These are phyloP conservation scores for Chlamydomonas asymmetrica DNA, from an alignment of 139 green algal genomes.

Conservation along the genomic window DNA sequence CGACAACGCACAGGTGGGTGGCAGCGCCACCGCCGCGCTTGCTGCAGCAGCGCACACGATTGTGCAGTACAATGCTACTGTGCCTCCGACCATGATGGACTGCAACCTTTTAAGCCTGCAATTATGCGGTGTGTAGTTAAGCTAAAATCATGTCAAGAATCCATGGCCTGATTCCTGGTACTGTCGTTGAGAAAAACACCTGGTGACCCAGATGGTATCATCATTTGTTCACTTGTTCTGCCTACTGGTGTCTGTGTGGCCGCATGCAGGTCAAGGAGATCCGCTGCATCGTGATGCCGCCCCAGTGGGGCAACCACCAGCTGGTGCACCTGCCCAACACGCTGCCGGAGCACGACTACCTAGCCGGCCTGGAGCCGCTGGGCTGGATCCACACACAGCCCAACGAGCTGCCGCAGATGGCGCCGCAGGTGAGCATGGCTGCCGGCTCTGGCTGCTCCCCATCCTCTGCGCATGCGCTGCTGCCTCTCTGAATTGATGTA, in stretches of 20 bases:
- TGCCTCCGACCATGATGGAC: no score
- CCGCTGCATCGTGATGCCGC: conserved; percentile 92
- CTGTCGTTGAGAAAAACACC: not conserved
- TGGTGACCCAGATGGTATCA: not conserved
- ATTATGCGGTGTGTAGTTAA: no score
- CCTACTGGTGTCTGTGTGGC: not conserved
- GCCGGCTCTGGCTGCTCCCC: no score
- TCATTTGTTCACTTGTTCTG: not conserved
- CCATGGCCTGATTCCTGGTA: no score
- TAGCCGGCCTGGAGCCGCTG: conserved; percentile 96
- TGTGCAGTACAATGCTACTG: no score
- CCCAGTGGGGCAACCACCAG: conserved; percentile 97
- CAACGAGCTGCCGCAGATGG: conserved; percentile 92
- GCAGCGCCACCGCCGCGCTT: no score
- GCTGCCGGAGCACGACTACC: conserved; percentile 95
- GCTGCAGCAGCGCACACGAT: no score
- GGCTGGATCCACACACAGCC: conserved; percentile 99
- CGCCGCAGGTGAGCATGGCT: conserved; percentile 68
- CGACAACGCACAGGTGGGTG: conserved; percentile 88
- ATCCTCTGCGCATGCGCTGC: no score
- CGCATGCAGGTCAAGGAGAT: conserved; percentile 92
- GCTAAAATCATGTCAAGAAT: no score
- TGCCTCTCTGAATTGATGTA: not conserved
- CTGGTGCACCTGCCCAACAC: conserved; percentile 83
- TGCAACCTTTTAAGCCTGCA: no score